These are phyloP conservation scores for Podaxis mareebaensis DNA, from an alignment of 768 basidiomycete species.

Conservation along the genomic window DNA sequence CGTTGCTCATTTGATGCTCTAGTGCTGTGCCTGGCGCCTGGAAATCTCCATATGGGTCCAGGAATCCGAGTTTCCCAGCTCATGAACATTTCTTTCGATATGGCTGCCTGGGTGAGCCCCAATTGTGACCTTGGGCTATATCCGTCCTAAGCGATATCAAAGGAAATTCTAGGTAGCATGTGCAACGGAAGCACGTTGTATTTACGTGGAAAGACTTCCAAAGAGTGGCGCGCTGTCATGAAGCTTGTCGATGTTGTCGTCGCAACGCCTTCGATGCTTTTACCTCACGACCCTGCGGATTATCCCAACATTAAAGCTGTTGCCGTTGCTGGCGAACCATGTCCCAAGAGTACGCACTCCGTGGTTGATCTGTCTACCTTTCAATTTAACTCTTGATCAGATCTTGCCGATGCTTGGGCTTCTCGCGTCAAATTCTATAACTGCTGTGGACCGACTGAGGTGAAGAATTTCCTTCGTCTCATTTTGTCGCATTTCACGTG, in stretches of 20 bases:
- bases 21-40: constrained; percentile 45
- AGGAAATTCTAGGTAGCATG: constrained; percentile 58
- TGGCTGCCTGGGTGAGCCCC: constrained; percentile 56
- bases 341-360: constrained; percentile 45
- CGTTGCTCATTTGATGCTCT: constrained; percentile 28
- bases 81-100: constrained; percentile 66
- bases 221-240: constrained; percentile 53
- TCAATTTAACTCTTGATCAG: constrained; percentile 19
- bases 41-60: constrained; percentile 59
- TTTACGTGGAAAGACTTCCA: constrained; percentile 52
- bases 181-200: constrained; percentile 55
- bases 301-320: constrained; percentile 57
- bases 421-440: constrained; percentile 46
- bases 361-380: not conserved
- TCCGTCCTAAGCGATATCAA: constrained; percentile 27
- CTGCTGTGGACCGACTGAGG: constrained; percentile 60
- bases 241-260: constrained; percentile 55
- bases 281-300: constrained; percentile 47
- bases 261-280: constrained; percentile 57
- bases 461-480: constrained; percentile 20
- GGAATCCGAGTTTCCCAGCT: constrained; percentile 58
- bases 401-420: constrained; percentile 47
- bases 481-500: not conserved
- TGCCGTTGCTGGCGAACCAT: constrained; percentile 58
- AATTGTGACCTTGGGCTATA: not conserved